phyloP scores from a whole-genome alignment of 176 grass and related monocot species.

The Poa annua region DNA sequence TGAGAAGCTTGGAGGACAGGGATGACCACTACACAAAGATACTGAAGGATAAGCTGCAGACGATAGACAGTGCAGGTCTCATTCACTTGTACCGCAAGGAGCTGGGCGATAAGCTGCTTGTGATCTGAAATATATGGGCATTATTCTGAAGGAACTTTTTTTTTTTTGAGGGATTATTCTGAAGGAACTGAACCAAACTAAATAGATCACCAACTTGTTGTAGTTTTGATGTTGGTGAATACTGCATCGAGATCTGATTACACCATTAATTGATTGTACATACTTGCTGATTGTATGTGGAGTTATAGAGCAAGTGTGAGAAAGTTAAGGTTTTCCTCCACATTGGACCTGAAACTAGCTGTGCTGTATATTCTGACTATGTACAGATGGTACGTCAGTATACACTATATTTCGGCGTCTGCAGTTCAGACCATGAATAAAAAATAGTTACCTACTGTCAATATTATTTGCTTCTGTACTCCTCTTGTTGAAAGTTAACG shows the following conservation, averaged over 20 bases:
- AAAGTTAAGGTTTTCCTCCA: background rate
- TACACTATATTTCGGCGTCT: background rate
- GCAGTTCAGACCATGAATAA: background rate
- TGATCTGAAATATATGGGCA: slow-evolving; percentile 32
- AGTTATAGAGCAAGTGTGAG: background rate
- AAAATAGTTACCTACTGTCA: background rate
- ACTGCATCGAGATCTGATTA: background rate
- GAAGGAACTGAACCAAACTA: background rate
- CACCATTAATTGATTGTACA: slow-evolving; percentile 37
- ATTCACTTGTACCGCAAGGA: slow-evolving; percentile 93
- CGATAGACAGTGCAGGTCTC: slow-evolving; percentile 66
- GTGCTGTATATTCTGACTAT: background rate
- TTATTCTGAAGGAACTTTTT: background rate
- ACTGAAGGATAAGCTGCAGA: slow-evolving; percentile 83
- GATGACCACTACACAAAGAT: slow-evolving; percentile 79
- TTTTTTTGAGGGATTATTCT: too few species aligned
- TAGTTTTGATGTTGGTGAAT: background rate
- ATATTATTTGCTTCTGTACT: background rate
- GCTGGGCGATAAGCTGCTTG: slow-evolving; percentile 66
- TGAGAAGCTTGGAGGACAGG: slow-evolving; percentile 77
- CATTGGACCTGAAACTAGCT: background rate
- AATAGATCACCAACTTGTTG: background rate
- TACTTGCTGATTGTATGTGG: background rate
- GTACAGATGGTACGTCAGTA: background rate
- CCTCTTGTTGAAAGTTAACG: background rate